Evolutionary conservation across 352 stramenopile genomes (phyloP).

Genomic region (Blastocystis hominis): DNA sequence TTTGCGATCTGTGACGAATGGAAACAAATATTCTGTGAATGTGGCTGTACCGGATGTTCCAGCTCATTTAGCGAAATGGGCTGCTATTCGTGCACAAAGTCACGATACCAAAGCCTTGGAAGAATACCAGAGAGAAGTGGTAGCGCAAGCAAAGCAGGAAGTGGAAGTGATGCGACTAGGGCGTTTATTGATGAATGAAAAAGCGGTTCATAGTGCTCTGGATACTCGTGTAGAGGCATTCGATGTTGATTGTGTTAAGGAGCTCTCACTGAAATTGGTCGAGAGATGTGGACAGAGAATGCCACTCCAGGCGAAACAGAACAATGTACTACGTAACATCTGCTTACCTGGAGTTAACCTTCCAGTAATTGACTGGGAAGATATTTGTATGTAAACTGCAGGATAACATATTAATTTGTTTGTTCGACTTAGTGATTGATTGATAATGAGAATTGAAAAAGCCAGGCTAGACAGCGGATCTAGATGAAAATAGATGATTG

Average conservation of each 20-base stretch:
- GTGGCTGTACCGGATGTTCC: not conserved
- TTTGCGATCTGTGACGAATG: not conserved
- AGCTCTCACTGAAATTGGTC: not conserved
- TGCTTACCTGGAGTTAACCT: no score
- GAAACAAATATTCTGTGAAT: not conserved
- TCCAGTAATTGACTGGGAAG: no score
- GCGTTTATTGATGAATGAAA: not conserved
- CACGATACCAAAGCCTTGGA: not conserved
- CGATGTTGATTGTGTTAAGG: not conserved
- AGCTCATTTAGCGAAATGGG: not conserved
- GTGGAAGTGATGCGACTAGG: conserved; percentile 4
- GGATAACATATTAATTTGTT: no score
- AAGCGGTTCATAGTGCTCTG: not conserved
- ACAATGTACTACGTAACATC: no score
- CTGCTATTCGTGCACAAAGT: not conserved
- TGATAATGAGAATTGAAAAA: no score
- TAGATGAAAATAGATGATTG: no score
- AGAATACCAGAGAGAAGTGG: not conserved
- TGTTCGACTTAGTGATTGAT: no score
- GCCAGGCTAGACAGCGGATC: no score
- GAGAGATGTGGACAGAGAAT: not conserved
- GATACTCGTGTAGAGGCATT: not conserved
- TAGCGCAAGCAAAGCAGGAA: not conserved
- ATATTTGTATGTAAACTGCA: no score
- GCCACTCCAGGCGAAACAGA: not conserved